Base-by-base conservation (phyloP, 768 basidiomycete genomes). In the Rhodotorula paludigena region DNA sequence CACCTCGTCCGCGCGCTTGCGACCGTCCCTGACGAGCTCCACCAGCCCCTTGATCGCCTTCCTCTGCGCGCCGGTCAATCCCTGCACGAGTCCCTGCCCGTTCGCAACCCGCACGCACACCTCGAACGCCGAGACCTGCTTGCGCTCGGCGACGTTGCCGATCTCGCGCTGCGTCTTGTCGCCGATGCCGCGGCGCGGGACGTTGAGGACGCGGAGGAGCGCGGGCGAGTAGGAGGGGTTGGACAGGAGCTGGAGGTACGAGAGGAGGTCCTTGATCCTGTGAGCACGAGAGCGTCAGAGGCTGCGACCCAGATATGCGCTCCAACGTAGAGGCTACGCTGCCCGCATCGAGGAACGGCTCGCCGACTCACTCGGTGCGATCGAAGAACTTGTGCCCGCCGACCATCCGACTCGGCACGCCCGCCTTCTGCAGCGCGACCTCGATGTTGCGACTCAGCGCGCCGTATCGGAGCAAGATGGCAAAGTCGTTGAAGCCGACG, bases 381-480 rank as follows among this genome's bases (percentile, higher is more conserved):
- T 92, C 89, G 73, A 92, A 92, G 82, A 92, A 92, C 75, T 86
- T 72, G 74, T 88, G 87, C 1, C 90, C 90, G 30, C 85, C 87
- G 4, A 92, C 82, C 56, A 92, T 83, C 64, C 84, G 80, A 72
- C 83, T 85, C 2, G 90, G 90, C 45, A 94, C 88, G n/a, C 85
- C 84, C 69, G 86, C 84, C 68, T 83, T 86, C 75, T 90, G 89
- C 32, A 94, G 78, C 0, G 87, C 85, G 21, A 82, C 83, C 78
- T 92, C 92, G 41, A 92, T 83, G 0, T 81, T 80, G 39, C 90
- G 83, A 1, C 89, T 90, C 9, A 90, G 79, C 0, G 90, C 87
- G 76, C 88, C 91, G 74, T 85, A 90, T 36, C 91, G 84, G 47
- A 94, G 79, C n/a, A 93, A 81, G n/a, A 93, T 82, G 11, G 85